Evolutionary conservation across 2,329 filamentous ascomycete species (phyloP), one percentile per base, ranked within the genome.

Genomic region (Botrytis cinerea): DNA sequence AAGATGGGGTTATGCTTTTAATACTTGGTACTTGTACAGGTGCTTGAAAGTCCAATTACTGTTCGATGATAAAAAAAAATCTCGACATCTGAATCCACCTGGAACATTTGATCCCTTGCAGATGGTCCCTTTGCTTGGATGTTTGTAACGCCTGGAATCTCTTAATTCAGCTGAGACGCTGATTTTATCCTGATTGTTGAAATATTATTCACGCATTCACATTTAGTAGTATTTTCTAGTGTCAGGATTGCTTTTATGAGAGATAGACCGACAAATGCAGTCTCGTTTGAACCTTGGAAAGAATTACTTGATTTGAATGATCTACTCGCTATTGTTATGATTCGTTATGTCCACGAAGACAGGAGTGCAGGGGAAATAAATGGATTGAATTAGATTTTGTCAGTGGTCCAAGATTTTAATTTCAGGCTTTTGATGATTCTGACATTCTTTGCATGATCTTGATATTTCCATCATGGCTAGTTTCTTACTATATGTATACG

Each of bases 281-380:
- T 25, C 22, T 51, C 4, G 22, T 14, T 51, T n/a, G 4, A 51
- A n/a, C 22, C 5, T 14, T 12, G 25, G 22, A n/a, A 22, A n/a
- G 14, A 14, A 5, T 1, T 25, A 7, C 22, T 38, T 22, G 46
- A 48, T 48, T 25, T 9, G 22, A 48, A 48, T 48, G 4, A 25
- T 25, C 22, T 25, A 0, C 22, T 48, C 22, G 1, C 1, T 25
- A 48, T 48, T 48, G 8, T 0, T 38, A 38, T 25, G 0, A 4
- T 25, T 48, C 22, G 2, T 12, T 0, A 48, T 25, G 46, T 4
- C 1, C 4, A 4, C 10, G 2, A 20, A 48, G 46, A 25, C 9
- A 12, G 20, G 8, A 38, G 38, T 38, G 8, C 7, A 38, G 8
- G 38, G 8, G 35, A 35, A 35, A 35, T 6, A 35, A 35, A 35